A percentile compares a stretch with the other conserved stretches of the same genome.
These are phyloP conservation scores for Physcomitrellopsis africana DNA, from an alignment of 225 moss, liverwort and hornwort genomes.

Conservation along the genomic window DNA sequence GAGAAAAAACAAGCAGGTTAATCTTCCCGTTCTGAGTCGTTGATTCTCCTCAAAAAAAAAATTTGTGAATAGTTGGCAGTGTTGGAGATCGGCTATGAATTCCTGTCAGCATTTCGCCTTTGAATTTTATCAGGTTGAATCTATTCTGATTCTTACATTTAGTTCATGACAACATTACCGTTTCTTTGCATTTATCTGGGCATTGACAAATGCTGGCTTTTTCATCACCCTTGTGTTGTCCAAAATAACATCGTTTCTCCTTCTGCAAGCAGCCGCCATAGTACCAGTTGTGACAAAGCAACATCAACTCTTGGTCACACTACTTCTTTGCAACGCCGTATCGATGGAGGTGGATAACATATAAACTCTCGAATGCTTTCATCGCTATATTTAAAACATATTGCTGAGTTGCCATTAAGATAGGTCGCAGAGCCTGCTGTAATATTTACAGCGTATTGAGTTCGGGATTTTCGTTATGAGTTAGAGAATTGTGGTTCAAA, in stretches of 20 bases:
- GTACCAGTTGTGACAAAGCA: constrained; percentile 82
- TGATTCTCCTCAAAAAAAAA: background rate
- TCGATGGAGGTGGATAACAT: constrained; percentile 81
- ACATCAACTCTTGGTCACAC: constrained; percentile 93
- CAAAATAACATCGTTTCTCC: constrained; percentile 1
- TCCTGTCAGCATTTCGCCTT: background rate
- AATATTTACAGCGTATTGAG: background rate
- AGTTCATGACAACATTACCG: background rate
- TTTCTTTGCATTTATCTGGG: background rate
- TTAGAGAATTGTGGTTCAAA: background rate
- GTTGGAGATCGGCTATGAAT: background rate
- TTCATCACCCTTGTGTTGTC: background rate
- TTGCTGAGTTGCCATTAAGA: constrained; percentile 5
- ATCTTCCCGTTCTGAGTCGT: background rate
- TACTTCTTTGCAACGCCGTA: constrained; percentile 89
- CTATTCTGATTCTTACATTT: background rate
- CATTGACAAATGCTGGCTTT: background rate
- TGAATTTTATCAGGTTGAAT: background rate
- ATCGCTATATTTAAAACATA: background rate
- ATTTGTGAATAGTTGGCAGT: background rate
- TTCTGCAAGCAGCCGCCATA: constrained; percentile 61
- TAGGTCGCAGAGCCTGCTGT: constrained; percentile 9
- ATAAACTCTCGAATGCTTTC: background rate
- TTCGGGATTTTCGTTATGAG: background rate
- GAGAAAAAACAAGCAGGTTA: constrained; percentile 81